Conservation (phyloP, 208 protist species). For the Leishmania gerbilli region DNA sequence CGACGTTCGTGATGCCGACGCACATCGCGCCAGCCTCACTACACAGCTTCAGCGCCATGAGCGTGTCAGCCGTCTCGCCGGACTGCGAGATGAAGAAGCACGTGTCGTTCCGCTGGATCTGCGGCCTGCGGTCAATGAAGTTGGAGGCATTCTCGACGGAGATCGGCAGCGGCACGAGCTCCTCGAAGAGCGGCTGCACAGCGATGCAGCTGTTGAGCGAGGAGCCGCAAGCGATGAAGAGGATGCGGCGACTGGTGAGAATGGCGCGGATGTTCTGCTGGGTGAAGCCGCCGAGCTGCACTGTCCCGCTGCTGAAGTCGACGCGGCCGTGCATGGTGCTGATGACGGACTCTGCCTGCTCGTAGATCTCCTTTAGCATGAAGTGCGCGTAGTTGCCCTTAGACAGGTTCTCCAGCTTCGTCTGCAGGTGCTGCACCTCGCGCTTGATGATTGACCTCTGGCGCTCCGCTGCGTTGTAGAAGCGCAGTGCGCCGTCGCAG, state of each 20-base stretch:
- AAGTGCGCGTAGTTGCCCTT: constrained; percentile 95
- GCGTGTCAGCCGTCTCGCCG: constrained; percentile 96
- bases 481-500: constrained; percentile 38
- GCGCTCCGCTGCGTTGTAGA: constrained; percentile 49
- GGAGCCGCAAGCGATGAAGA: constrained; percentile 96
- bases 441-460: constrained; percentile 33
- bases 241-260: constrained; percentile 64
- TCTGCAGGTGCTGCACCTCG: constrained; percentile 73
- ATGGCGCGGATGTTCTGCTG: constrained; percentile 45
- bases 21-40: constrained; percentile 65
- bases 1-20: constrained; percentile 95
- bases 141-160: constrained; percentile 91
- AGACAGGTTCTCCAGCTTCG: constrained; percentile 82
- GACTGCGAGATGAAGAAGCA: constrained; percentile 95
- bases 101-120: constrained; percentile 84
- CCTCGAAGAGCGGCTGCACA: constrained; percentile 89
- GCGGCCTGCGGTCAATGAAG: constrained; percentile 88
- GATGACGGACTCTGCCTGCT: constrained; percentile 93
- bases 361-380: constrained; percentile 98
- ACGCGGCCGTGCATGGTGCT: constrained; percentile 95
- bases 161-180: constrained; percentile 90
- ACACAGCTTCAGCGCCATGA: constrained; percentile 88
- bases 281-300: constrained; percentile 91
- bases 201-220: constrained; percentile 92
- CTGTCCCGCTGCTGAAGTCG: constrained; percentile 55